A percentile compares a stretch with the other conserved stretches of the same genome.
phyloP scores from a whole-genome alignment of 345 rosid species.

The Euclidium syriacum region DNA sequence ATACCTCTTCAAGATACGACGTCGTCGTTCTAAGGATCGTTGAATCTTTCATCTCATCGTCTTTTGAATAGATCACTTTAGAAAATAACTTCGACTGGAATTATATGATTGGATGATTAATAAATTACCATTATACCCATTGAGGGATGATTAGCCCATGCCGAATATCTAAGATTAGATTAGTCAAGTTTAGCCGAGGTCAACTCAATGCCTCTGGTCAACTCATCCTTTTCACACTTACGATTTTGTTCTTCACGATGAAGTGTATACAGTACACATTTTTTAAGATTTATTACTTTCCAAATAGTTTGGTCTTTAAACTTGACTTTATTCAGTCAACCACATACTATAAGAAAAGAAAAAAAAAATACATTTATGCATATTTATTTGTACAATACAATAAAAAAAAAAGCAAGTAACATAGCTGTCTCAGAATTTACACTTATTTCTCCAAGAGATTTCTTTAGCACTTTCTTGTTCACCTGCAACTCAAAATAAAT shows the following conservation, averaged over 20 bases:
- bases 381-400: background rate
- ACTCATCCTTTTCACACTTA: background rate
- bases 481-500: constrained; percentile 44
- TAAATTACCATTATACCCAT: background rate
- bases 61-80: no score
- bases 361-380: background rate
- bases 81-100: no score
- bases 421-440: constrained; percentile 19
- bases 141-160: background rate
- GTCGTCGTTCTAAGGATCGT: background rate
- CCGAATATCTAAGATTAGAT: no score
- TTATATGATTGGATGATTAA: background rate
- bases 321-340: background rate
- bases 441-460: constrained; percentile 39
- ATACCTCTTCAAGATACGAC: constrained; percentile 13
- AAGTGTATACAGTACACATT: background rate
- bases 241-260: background rate
- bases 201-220: background rate
- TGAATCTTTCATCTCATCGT: constrained; percentile 6
- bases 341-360: background rate
- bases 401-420: background rate
- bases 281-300: constrained; percentile 2
- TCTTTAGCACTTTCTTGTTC: constrained; percentile 89
- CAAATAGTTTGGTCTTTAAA: background rate
- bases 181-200: no score